phyloP scores from a whole-genome alignment of 2,329 filamentous ascomycete species.

The Penicillium sp. region DNA sequence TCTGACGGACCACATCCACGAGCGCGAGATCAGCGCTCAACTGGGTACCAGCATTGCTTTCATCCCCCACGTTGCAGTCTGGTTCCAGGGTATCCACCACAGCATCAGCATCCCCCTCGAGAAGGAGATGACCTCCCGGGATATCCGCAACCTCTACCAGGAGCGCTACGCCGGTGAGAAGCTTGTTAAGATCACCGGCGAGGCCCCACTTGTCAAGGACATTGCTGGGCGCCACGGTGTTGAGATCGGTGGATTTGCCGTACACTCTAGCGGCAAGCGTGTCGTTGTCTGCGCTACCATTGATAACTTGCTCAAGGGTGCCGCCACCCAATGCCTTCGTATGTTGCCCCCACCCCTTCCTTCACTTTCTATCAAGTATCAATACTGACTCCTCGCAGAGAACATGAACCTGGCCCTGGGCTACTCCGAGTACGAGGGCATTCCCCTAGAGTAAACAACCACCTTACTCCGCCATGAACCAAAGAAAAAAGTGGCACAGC shows the following conservation, averaged over 20 bases:
- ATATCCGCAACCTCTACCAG: constrained; percentile 93
- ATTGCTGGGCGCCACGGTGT: constrained; percentile 86
- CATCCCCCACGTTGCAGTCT: constrained; percentile 90
- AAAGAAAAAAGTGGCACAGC: background rate
- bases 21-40: constrained; percentile 83
- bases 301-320: constrained; percentile 92
- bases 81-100: constrained; percentile 95
- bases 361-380: background rate
- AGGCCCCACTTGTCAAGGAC: constrained; percentile 81
- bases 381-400: constrained; percentile 54
- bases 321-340: constrained; percentile 90
- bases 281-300: constrained; percentile 95
- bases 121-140: constrained; percentile 83
- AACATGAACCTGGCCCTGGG: constrained; percentile 94
- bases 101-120: constrained; percentile 89
- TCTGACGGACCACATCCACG: constrained; percentile 91
- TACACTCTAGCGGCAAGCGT: constrained; percentile 84
- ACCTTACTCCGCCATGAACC: constrained; percentile 3
- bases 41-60: constrained; percentile 78
- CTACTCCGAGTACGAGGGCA: constrained; percentile 86
- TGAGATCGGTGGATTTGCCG: constrained; percentile 94
- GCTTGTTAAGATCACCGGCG: constrained; percentile 88
- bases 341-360: constrained; percentile 50
- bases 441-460: constrained; percentile 61
- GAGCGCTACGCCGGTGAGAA: constrained; percentile 95